Base-by-base conservation (phyloP, 306 rosid genomes). In the Alnus rubra region DNA sequence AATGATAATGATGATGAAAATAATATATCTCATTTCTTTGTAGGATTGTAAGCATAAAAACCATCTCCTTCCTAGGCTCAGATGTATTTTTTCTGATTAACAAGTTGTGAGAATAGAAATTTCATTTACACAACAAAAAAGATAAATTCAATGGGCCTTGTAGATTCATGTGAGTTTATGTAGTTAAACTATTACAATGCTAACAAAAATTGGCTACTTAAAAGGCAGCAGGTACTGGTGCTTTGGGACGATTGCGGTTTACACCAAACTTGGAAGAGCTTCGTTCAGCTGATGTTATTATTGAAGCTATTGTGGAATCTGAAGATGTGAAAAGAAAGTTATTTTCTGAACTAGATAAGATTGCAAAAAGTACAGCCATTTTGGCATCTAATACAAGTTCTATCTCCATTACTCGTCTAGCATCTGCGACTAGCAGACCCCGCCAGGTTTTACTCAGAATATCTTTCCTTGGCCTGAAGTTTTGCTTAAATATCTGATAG, bases 321-420 rank as follows among this genome's bases (percentile, higher is more conserved):
- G 98, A 94, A 89, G 95, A 85, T 33, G 87, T 83, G 70, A 94
- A 94, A 78, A 94, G 87, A 85, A 81, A 45, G 73, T 73, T 94
- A 69, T 94, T 94, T 71, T 16, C 80, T 55, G 80, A 88, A 74
- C 73, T 94, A 15, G 97, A 92, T 69, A 84, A 81, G 77, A 87
- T 92, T 78, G 88, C 85, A 1, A 88, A 90, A 76, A 74, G 80
- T 54, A 87, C 93, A 2, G 89, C 97, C 51, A 91, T 94, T 79
- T 87, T 94, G 84, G 98, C 97, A 30, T 92, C 98, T 39, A 94
- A 94, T 81, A 94, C 97, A n/a, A 94, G 98, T 80, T 92, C 98
- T 69, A 94, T 94, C 45, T 89, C 97, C 9, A 88, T 94, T 76
- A 92, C 98, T 79, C 95, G 98, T 71, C 71, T 94, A 13, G 98